Evolutionary conservation across 805 yeast genomes (phyloP).

Genomic region (Saccharomycopsis fibuligera): DNA sequence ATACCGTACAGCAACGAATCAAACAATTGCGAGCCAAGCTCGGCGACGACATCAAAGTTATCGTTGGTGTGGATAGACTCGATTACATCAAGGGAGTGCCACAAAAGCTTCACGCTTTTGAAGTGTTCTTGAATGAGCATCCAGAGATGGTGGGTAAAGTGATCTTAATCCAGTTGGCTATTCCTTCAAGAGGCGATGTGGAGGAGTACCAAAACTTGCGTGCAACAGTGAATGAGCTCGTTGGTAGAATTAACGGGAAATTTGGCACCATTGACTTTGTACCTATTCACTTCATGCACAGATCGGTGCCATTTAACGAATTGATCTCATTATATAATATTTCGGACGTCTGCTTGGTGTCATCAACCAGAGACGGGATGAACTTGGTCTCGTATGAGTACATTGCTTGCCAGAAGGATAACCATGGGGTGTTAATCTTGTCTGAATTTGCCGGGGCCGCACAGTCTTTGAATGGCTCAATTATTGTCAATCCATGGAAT

Average conservation of each 20-base stretch:
- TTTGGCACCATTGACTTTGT: slow-evolving; percentile 97
- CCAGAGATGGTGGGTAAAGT: slow-evolving; percentile 99
- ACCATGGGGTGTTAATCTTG: slow-evolving; percentile 78
- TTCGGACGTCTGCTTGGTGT: slow-evolving; percentile 86
- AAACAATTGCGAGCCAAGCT: slow-evolving; percentile 51
- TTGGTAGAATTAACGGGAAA: slow-evolving; percentile 92
- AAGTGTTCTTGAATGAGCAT: slow-evolving; percentile 82
- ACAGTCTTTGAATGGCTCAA: slow-evolving; percentile 89
- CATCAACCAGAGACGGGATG: slow-evolving; percentile 98
- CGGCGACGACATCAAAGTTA: slow-evolving; percentile 71
- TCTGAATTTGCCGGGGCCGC: slow-evolving; percentile 99
- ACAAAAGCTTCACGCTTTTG: slow-evolving; percentile 93
- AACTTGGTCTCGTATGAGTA: slow-evolving; percentile 93
- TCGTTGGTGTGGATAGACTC: slow-evolving; percentile 93
- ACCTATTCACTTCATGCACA: slow-evolving; percentile 95
- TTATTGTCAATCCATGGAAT: slow-evolving; percentile 97
- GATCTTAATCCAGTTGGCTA: slow-evolving; percentile 92
- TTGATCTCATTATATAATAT: slow-evolving; percentile 79
- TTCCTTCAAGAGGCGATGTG: slow-evolving; percentile 95
- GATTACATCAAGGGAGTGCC: slow-evolving; percentile 99
- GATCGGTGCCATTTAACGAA: slow-evolving; percentile 84
- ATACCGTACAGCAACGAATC: slow-evolving; percentile 60
- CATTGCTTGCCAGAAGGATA: slow-evolving; percentile 87
- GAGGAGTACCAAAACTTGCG: slow-evolving; percentile 94
- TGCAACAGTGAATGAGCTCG: slow-evolving; percentile 91